phyloP scores from a whole-genome alignment of 2,329 filamentous ascomycete genomes.

The Pestalotiopsis sp. region DNA sequence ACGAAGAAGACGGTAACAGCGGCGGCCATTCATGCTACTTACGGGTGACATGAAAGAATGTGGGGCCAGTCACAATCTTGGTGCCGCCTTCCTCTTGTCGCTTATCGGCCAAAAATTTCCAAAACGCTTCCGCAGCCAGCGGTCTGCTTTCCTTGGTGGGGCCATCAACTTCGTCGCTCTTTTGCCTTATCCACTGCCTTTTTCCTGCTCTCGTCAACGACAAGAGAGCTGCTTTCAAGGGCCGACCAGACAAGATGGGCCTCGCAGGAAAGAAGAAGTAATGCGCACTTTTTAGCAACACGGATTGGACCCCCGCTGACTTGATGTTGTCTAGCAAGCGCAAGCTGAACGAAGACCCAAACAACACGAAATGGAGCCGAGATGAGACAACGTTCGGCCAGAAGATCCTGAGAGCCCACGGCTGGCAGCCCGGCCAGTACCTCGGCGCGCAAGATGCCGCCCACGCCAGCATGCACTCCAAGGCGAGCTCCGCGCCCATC shows the following conservation, averaged over 20 bases:
- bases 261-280: slow-evolving; percentile 69
- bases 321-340: slow-evolving; percentile 34
- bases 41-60: not conserved
- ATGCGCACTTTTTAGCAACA: slow-evolving; percentile 3
- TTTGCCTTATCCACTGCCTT: not conserved
- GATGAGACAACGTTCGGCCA: slow-evolving; percentile 84
- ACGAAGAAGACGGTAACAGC: not conserved
- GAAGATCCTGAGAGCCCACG: slow-evolving; percentile 82
- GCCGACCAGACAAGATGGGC: slow-evolving; percentile 52
- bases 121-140: not conserved
- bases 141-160: not conserved
- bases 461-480: slow-evolving; percentile 75
- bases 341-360: slow-evolving; percentile 87
- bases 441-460: slow-evolving; percentile 76
- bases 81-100: not conserved
- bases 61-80: not conserved
- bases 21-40: not conserved
- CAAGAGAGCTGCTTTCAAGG: not conserved
- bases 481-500: slow-evolving; percentile 82
- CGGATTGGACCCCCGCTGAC: slow-evolving; percentile 12
- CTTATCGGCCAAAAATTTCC: slow-evolving; percentile 10
- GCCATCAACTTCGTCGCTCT: slow-evolving; percentile 6
- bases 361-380: slow-evolving; percentile 91
- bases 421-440: slow-evolving; percentile 84
- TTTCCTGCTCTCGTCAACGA: not conserved